Evolutionary conservation across 2,329 filamentous ascomycete genomes (phyloP).

Genomic region (Purpureocillium takamizusanense): DNA sequence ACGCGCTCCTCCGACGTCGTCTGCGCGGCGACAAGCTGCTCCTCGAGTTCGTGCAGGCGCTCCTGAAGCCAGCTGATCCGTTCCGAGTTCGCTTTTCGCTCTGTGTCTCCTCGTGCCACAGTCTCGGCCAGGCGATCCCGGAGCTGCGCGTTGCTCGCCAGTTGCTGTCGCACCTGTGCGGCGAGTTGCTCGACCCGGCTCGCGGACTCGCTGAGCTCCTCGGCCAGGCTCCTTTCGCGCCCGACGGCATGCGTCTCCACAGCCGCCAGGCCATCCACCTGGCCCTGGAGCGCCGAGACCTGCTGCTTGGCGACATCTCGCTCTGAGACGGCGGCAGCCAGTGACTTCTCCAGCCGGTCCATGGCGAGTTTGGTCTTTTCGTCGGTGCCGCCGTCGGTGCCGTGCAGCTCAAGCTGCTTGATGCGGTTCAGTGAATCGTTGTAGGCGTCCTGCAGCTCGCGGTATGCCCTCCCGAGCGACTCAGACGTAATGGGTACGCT

Average conservation of each 20-base stretch:
- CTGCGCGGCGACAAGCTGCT: slow-evolving; percentile 74
- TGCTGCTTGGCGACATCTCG: slow-evolving; percentile 64
- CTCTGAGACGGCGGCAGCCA: slow-evolving; percentile 61
- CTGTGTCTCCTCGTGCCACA: slow-evolving; percentile 72
- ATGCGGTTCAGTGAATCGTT: slow-evolving; percentile 57
- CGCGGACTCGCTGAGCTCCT: slow-evolving; percentile 65
- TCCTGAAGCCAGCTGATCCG: slow-evolving; percentile 79
- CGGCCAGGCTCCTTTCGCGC: slow-evolving; percentile 55
- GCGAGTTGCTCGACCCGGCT: slow-evolving; percentile 73
- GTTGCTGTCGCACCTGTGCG: slow-evolving; percentile 67
- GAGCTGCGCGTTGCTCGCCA: slow-evolving; percentile 67
- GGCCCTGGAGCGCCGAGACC: slow-evolving; percentile 49
- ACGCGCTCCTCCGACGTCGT: slow-evolving; percentile 80
- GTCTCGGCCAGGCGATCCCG: slow-evolving; percentile 70
- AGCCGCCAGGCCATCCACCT: slow-evolving; percentile 48
- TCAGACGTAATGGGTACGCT: slow-evolving; percentile 51
- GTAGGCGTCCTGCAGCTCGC: slow-evolving; percentile 66
- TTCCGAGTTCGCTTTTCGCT: slow-evolving; percentile 69
- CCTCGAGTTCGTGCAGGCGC: slow-evolving; percentile 73
- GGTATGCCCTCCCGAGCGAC: slow-evolving; percentile 65
- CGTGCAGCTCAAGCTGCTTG: slow-evolving; percentile 49
- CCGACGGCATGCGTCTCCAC: slow-evolving; percentile 47
- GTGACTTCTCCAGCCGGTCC: slow-evolving; percentile 56
- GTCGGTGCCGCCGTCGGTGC: slow-evolving; percentile 27
- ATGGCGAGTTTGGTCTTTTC: slow-evolving; percentile 55